These are phyloP conservation scores for Somion occarium DNA, from an alignment of 1,284 basidiomycete species.

Conservation along the genomic window DNA sequence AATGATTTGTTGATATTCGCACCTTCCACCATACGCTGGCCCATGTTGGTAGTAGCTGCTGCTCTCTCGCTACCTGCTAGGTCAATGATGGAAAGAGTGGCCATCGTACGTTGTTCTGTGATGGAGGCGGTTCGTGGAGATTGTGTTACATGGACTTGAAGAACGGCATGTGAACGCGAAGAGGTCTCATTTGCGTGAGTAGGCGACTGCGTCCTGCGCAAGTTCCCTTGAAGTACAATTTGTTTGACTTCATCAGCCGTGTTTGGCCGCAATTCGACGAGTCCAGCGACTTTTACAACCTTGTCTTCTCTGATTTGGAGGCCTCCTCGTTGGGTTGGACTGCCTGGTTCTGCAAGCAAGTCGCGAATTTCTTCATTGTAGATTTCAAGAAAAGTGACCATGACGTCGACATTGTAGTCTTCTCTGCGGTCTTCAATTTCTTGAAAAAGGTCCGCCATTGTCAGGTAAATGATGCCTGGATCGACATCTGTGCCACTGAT, in stretches of 20 bases:
- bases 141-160: conserved; percentile 89
- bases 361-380: conserved; percentile 99
- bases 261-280: conserved; percentile 74
- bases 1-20: conserved; percentile 98
- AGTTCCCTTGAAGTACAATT: conserved; percentile 86
- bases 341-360: conserved; percentile 75
- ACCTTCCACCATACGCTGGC: conserved; percentile 95
- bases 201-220: conserved; percentile 83
- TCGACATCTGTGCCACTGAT: conserved; percentile 86
- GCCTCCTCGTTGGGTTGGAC: conserved; percentile 69
- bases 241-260: conserved; percentile 90
- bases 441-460: conserved; percentile 95
- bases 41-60: conserved; percentile 92
- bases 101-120: conserved; percentile 78
- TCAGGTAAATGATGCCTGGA: conserved; percentile 91
- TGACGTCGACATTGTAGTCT: conserved; percentile 80
- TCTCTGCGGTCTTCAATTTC: conserved; percentile 81
- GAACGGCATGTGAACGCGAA: conserved; percentile 92
- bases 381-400: conserved; percentile 93
- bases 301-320: conserved; percentile 91
- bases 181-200: conserved; percentile 94
- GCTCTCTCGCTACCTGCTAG: conserved; percentile 94
- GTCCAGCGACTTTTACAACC: conserved; percentile 82
- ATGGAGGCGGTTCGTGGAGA: conserved; percentile 77
- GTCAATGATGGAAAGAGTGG: conserved; percentile 93